phyloP scores from a whole-genome alignment of 1,284 basidiomycete genomes.

The Moesziomyces globuligerus region DNA sequence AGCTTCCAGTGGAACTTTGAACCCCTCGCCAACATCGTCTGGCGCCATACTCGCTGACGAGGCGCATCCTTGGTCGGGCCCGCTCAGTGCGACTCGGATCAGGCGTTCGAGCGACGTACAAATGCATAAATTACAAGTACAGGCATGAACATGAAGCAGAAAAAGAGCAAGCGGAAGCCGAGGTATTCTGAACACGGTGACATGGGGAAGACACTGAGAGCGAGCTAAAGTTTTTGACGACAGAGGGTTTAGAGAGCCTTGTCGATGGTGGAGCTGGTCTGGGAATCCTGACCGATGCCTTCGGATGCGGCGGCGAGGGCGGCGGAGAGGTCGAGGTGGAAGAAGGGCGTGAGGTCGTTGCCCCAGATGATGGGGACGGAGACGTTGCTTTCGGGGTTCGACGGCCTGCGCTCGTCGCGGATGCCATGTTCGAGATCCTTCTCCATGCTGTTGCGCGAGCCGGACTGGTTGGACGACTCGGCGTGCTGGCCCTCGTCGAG shows the following conservation, averaged over 20 bases:
- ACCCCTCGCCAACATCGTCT: not conserved
- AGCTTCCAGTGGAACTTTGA: not conserved
- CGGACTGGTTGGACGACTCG: constrained; percentile 6
- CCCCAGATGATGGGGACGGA: constrained; percentile 67
- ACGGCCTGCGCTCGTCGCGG: constrained; percentile 4
- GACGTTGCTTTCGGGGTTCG: constrained; percentile 17
- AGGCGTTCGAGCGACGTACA: not conserved
- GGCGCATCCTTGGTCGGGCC: too few species aligned
- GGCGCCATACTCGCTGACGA: too few species aligned
- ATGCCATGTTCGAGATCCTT: constrained; percentile 27
- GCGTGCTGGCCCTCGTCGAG: constrained; percentile 7
- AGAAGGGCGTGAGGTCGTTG: constrained; percentile 76
- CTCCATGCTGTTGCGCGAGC: constrained; percentile 25
- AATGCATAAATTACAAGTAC: constrained; percentile 12
- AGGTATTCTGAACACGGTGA: not conserved
- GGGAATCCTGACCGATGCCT: constrained; percentile 21
- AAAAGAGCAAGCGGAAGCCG: not conserved
- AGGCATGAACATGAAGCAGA: constrained; percentile 3
- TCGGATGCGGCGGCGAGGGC: constrained; percentile 76
- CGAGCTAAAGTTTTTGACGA: not conserved
- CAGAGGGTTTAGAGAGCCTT: constrained; percentile 5
- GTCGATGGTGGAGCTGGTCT: constrained; percentile 22
- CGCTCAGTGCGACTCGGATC: too few species aligned
- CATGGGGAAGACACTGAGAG: not conserved
- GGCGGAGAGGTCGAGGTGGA: constrained; percentile 82